phyloP scores from a whole-genome alignment of 768 basidiomycete genomes.

The Boletus sensibilis region DNA sequence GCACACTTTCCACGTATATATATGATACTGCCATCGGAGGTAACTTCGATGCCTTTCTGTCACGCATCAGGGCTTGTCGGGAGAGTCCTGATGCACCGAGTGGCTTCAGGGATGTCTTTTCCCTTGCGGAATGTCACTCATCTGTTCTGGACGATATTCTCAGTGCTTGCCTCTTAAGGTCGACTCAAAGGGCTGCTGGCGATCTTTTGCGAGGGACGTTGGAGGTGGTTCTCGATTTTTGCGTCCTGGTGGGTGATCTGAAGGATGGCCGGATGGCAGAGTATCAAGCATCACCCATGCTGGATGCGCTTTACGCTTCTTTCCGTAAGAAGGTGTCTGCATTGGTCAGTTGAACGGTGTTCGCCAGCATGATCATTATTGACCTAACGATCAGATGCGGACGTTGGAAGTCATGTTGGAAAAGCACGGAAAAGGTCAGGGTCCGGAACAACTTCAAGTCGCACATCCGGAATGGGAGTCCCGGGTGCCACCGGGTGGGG shows the following conservation, averaged over 20 bases:
- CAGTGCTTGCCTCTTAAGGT: constrained; percentile 69
- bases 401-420: constrained; percentile 57
- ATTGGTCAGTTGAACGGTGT: constrained; percentile 46
- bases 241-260: constrained; percentile 62
- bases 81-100: constrained; percentile 14
- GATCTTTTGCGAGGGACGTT: constrained; percentile 63
- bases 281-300: constrained; percentile 56
- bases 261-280: constrained; percentile 55
- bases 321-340: constrained; percentile 56
- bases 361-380: background rate
- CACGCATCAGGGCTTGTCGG: constrained; percentile 34
- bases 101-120: constrained; percentile 69
- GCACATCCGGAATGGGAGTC: constrained; percentile 29
- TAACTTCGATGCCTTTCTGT: constrained; percentile 71
- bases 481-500: constrained; percentile 46
- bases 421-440: constrained; percentile 37
- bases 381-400: constrained; percentile 44
- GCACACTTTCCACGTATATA: constrained; percentile 65
- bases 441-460: constrained; percentile 21
- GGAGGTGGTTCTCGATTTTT: constrained; percentile 66
- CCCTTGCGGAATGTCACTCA: constrained; percentile 66
- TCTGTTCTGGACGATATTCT: constrained; percentile 70
- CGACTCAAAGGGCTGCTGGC: constrained; percentile 61
- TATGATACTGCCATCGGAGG: constrained; percentile 80
- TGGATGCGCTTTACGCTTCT: constrained; percentile 52